Percentiles rank a stretch among this genome's conserved stretches.
Evolutionary conservation across 2,329 filamentous ascomycete species (phyloP).

Genomic region (Clonostachys byssicola): DNA sequence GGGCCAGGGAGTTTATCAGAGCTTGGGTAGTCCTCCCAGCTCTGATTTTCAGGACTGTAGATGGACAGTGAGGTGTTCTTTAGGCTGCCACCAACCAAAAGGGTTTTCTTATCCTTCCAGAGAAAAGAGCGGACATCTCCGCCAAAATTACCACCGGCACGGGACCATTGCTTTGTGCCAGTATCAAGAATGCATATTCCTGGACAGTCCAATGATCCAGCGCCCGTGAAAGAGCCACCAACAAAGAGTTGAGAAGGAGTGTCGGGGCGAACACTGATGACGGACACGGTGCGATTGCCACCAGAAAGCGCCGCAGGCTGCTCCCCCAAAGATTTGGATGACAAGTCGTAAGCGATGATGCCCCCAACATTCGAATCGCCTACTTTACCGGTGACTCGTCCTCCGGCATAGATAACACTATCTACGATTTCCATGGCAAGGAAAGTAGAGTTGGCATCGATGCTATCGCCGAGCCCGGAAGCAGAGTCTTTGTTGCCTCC

Average conservation of each 20-base stretch:
- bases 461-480: conserved; percentile 62
- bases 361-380: conserved; percentile 62
- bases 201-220: conserved; percentile 78
- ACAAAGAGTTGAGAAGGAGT: conserved; percentile 71
- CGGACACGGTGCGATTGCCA: conserved; percentile 65
- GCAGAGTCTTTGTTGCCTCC: conserved; percentile 63
- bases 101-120: conserved; percentile 68
- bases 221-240: conserved; percentile 78
- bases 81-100: conserved; percentile 77
- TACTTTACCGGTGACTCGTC: conserved; percentile 69
- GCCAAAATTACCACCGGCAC: conserved; percentile 66
- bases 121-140: conserved; percentile 69
- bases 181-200: conserved; percentile 78
- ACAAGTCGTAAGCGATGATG: conserved; percentile 76
- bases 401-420: conserved; percentile 76
- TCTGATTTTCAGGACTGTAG: conserved; percentile 64
- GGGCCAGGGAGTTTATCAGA: conserved; percentile 71
- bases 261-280: conserved; percentile 69
- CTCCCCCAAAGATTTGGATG: conserved; percentile 51
- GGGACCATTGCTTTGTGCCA: conserved; percentile 69
- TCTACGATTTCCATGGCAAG: conserved; percentile 63
- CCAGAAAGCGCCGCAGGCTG: conserved; percentile 78
- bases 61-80: conserved; percentile 59
- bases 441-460: conserved; percentile 73
- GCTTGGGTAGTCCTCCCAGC: conserved; percentile 61